A percentile compares a stretch with the other conserved stretches of the same genome.
Evolutionary conservation across 352 stramenopile genomes (phyloP).

Genomic region (Aphanomyces astaci): DNA sequence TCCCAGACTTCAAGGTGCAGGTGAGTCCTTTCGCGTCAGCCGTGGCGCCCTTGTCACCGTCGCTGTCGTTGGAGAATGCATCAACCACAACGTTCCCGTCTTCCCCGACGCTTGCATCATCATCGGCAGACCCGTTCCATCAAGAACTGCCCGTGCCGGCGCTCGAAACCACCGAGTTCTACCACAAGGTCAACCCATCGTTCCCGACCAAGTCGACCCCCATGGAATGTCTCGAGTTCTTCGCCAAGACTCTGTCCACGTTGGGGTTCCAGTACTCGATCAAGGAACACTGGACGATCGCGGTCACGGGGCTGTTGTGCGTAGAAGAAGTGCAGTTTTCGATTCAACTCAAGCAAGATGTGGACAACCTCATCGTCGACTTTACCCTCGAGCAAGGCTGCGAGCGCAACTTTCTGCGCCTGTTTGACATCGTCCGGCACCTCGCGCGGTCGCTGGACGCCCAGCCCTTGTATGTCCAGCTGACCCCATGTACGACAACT

Average conservation of each 20-base stretch:
- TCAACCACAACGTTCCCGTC: too few species aligned
- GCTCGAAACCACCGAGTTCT: background rate
- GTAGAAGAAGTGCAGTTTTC: slow-evolving; percentile 14
- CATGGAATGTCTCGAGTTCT: background rate
- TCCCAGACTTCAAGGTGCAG: background rate
- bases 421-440: slow-evolving; percentile 10
- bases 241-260: background rate
- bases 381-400: background rate
- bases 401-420: slow-evolving; percentile 12
- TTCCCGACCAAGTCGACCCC: background rate
- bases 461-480: background rate
- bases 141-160: background rate
- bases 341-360: background rate
- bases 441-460: background rate
- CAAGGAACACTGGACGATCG: background rate
- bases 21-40: background rate
- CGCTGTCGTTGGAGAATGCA: background rate
- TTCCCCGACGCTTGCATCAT: too few species aligned
- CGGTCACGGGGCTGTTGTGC: background rate
- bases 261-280: slow-evolving; percentile 6
- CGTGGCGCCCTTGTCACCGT: background rate
- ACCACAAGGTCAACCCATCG: slow-evolving; percentile 2
- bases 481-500: too few species aligned
- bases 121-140: too few species aligned
- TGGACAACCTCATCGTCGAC: background rate